Conservation (phyloP, 352 stramenopile species). For the Globisporangium barbulae region DNA sequence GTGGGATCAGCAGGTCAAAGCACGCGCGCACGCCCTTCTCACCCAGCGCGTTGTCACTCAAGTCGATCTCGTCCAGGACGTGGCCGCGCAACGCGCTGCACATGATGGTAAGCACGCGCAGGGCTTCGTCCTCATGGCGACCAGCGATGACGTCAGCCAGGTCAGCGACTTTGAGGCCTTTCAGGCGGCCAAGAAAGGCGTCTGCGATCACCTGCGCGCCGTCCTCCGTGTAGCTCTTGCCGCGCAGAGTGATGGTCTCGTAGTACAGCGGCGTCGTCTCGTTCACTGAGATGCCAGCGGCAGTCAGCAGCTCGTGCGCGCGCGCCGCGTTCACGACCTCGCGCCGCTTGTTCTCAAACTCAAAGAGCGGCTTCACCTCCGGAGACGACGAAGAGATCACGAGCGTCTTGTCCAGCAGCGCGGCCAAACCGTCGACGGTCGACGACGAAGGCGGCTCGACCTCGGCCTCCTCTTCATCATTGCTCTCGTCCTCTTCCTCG, state of each 20-base stretch:
- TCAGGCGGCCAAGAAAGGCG: conserved; percentile 45
- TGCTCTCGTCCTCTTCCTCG: conserved; percentile 45
- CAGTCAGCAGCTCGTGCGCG: conserved; percentile 41
- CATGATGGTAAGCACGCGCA: conserved; percentile 84
- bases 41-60: conserved; percentile 77
- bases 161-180: conserved; percentile 65
- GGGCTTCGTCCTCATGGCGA: conserved; percentile 85
- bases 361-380: conserved; percentile 31
- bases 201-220: conserved; percentile 56
- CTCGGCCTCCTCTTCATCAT: conserved; percentile 30
- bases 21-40: conserved; percentile 76
- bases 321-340: conserved; percentile 70
- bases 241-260: conserved; percentile 54
- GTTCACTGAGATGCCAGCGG: conserved; percentile 34
- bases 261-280: conserved; percentile 43
- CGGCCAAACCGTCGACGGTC: conserved; percentile 43
- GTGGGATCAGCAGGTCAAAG: conserved; percentile 68
- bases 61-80: conserved; percentile 82
- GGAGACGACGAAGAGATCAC: conserved; percentile 25
- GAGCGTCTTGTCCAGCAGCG: conserved; percentile 43
- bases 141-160: conserved; percentile 92
- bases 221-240: conserved; percentile 77
- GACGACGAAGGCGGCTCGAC: conserved; percentile 28
- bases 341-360: conserved; percentile 51
- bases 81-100: conserved; percentile 71